Percentiles rank a stretch among this genome's conserved stretches.
These are phyloP conservation scores for Nemania sp. DNA, from an alignment of 2,329 filamentous ascomycete genomes.

Conservation along the genomic window DNA sequence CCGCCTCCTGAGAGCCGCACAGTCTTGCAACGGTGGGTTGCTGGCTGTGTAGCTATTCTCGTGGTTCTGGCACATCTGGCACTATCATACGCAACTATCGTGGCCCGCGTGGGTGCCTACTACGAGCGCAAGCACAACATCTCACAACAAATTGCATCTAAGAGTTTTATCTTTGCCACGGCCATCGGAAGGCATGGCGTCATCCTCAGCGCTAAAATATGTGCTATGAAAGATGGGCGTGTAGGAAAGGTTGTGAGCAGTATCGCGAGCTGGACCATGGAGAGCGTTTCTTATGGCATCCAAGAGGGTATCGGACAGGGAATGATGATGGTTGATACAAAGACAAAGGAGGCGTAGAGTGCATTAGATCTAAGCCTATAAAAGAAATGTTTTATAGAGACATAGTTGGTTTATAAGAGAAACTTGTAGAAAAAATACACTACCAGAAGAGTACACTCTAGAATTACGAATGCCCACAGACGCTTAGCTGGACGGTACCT, in stretches of 20 bases:
- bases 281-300: constrained; percentile 74
- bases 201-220: constrained; percentile 65
- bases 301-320: constrained; percentile 69
- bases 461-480: background rate
- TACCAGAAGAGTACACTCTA: background rate
- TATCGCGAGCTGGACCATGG: constrained; percentile 69
- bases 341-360: constrained; percentile 19
- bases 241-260: constrained; percentile 70
- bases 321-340: constrained; percentile 44
- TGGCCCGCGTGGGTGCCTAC: constrained; percentile 66
- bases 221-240: constrained; percentile 72
- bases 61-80: constrained; percentile 71
- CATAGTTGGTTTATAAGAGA: background rate
- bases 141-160: constrained; percentile 67
- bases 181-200: constrained; percentile 64
- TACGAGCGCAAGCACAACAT: constrained; percentile 77
- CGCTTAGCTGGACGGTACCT: background rate
- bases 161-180: constrained; percentile 65
- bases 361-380: background rate
- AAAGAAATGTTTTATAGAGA: background rate
- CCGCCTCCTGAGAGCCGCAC: constrained; percentile 44
- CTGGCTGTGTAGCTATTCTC: constrained; percentile 66
- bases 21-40: constrained; percentile 69
- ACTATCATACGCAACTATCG: constrained; percentile 66
- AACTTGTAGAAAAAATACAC: background rate